Evolutionary conservation across 2,329 filamentous ascomycete species (phyloP).

Genomic region (Aspergillus pseudonomiae): DNA sequence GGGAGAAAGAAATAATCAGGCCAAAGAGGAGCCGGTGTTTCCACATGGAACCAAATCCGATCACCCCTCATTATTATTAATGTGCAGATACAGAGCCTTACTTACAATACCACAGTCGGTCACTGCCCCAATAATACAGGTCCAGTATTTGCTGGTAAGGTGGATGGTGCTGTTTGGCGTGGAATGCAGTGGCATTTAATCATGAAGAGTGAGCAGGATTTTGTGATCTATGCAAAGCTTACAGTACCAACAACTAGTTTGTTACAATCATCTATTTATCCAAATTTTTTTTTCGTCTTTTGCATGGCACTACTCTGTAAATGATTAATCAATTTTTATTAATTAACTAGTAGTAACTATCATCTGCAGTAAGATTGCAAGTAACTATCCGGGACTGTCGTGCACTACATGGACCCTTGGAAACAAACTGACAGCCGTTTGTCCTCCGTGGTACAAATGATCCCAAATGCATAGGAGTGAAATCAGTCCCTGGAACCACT

Average conservation of each 20-base stretch:
- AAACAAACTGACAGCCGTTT: neutral
- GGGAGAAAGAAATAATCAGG: conserved; percentile 9
- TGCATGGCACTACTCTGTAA: neutral
- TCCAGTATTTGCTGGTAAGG: conserved; percentile 17
- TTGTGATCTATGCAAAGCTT: conserved; percentile 12
- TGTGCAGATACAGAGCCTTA: conserved; percentile 5
- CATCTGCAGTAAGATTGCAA: neutral
- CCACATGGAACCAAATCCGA: conserved; percentile 20
- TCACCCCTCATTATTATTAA: conserved; percentile 18
- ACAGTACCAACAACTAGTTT: neutral
- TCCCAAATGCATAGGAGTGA: neutral
- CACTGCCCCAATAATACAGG: conserved; percentile 12
- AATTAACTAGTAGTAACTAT: neutral
- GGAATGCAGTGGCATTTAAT: conserved; percentile 18
- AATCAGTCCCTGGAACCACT: neutral
- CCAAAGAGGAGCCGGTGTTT: conserved; percentile 21
- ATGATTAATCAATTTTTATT: neutral
- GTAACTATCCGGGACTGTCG: neutral
- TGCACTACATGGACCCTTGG: neutral
- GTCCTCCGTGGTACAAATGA: neutral
- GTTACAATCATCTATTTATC: neutral
- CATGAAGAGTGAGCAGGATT: neutral
- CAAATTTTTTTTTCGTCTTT: neutral
- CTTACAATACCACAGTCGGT: conserved; percentile 13
- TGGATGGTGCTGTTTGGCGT: conserved; percentile 11